Percentiles rank a stretch among this genome's conserved stretches.
phyloP scores from a whole-genome alignment of 2,329 filamentous ascomycete species.

The Trichophyton benhamiae region DNA sequence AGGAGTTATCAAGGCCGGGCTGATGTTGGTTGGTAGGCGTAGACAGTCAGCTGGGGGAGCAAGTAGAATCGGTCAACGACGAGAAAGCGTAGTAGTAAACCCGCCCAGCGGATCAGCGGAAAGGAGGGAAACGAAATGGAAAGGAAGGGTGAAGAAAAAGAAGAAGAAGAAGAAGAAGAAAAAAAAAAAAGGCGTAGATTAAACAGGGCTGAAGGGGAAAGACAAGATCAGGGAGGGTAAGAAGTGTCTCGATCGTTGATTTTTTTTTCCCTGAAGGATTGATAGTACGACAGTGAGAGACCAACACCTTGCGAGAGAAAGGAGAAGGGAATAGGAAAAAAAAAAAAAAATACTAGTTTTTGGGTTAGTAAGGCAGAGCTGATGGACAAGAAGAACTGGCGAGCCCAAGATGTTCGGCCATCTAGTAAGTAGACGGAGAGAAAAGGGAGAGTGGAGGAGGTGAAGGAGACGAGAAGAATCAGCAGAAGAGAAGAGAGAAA shows the following conservation, averaged over 20 bases:
- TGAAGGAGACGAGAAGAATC: background rate
- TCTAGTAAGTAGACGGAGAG: background rate
- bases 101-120: conserved; percentile 5
- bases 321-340: background rate
- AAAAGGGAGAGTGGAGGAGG: background rate
- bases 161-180: background rate
- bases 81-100: background rate
- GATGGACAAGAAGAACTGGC: background rate
- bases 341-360: background rate
- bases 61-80: conserved; percentile 2
- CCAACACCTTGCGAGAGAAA: too few relatives aligned
- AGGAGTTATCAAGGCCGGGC: background rate
- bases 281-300: too few relatives aligned
- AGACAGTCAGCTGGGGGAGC: background rate
- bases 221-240: too few relatives aligned
- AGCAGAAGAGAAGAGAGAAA: background rate
- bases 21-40: background rate
- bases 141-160: background rate
- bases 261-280: too few relatives aligned
- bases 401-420: conserved; percentile 1
- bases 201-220: too few relatives aligned
- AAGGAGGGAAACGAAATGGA: background rate
- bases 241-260: too few relatives aligned
- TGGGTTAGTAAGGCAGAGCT: background rate
- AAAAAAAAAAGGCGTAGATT: background rate